Base-by-base conservation (phyloP, 106 monocot species). In the Dendrobium nobile region DNA sequence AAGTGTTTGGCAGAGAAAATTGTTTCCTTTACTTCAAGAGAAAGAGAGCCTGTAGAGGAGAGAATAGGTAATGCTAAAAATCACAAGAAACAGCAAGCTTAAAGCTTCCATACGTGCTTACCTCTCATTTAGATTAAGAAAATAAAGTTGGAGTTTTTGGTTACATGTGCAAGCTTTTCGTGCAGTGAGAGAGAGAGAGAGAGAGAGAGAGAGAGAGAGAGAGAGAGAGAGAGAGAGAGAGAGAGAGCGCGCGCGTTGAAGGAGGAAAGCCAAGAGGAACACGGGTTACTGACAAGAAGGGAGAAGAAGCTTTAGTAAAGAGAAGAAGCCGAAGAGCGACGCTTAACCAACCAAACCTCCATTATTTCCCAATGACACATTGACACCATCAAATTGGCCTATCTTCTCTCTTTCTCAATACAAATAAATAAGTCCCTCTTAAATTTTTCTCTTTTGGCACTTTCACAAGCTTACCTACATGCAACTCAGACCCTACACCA, bases 241-340 rank as follows among this genome's bases (percentile, higher is more conserved):
- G 43, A 75, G 17, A 19, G n/a, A 37, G 31, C 31, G 31, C 31
- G 31, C 31, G 33, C 26, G 15, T 16, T 13, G 28, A 15, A 68
- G 31, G 18, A 51, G 51, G 51, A 51, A 51, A 51, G 51, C 51
- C 51, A 51, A 51, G 51, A 51, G 33, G 72, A 44, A 43, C 43
- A 43, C n/a, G 74, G 74, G 43, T 15, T 72, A 75, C 18, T 9
- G 74, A 6, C 13, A n/a, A 44, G 44, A 41, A n/a, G 19, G 43
- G 31, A 19, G 72, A 65, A 65, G 64, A 7, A 43, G 41, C 11
- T 41, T 19, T 19, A 44, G 18, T 26, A 22, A 75, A 17, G 43
- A 75, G 43, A 37, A 74, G 74, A 74, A 74, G 74, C 1, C 41
- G n/a, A 41, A 74, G 42, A 74, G 74, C 74, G 74, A 41, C 74